Percentiles rank a stretch among this genome's conserved stretches.
phyloP scores from a whole-genome alignment of 352 stramenopile species.

The Globisporangium paroecandrum region DNA sequence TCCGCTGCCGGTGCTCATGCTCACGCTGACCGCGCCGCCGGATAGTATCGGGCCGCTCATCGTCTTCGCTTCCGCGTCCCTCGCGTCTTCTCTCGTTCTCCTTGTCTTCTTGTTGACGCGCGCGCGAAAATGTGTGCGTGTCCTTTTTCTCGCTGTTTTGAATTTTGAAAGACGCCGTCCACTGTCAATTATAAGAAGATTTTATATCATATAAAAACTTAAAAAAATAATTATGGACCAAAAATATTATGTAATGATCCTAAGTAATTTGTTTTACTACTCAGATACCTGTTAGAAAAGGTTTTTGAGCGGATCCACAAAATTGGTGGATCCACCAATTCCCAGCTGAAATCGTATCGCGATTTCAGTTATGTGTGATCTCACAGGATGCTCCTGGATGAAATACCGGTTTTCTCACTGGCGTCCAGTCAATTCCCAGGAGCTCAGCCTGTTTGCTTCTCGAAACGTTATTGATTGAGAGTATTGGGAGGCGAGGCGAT shows the following conservation, averaged over 20 bases:
- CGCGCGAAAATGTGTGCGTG: slow-evolving; percentile 8
- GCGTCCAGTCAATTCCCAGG: slow-evolving; percentile 14
- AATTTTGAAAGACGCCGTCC: slow-evolving; percentile 2
- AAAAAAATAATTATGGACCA: too few relatives aligned
- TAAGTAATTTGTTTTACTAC: too few relatives aligned
- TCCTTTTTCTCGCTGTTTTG: slow-evolving; percentile 5
- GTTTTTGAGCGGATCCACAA: not conserved
- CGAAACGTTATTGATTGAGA: slow-evolving; percentile 14
- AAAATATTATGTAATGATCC: too few relatives aligned
- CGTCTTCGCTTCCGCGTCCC: not conserved
- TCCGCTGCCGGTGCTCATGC: slow-evolving; percentile 1
- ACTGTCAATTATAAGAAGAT: not conserved
- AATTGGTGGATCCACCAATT: not conserved
- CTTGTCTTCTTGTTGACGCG: not conserved
- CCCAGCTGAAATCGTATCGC: not conserved
- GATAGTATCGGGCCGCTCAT: slow-evolving; percentile 9
- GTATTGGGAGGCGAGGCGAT: not conserved
- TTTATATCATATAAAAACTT: too few relatives aligned
- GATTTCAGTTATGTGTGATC: not conserved
- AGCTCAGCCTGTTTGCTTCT: not conserved
- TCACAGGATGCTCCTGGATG: not conserved
- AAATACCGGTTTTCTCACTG: slow-evolving; percentile 13
- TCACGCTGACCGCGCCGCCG: slow-evolving; percentile 5
- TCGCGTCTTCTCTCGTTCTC: not conserved
- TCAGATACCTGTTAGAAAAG: too few relatives aligned